These are phyloP conservation scores for Oemleria cerasiformis DNA, from an alignment of 306 rosid species.

Conservation along the genomic window DNA sequence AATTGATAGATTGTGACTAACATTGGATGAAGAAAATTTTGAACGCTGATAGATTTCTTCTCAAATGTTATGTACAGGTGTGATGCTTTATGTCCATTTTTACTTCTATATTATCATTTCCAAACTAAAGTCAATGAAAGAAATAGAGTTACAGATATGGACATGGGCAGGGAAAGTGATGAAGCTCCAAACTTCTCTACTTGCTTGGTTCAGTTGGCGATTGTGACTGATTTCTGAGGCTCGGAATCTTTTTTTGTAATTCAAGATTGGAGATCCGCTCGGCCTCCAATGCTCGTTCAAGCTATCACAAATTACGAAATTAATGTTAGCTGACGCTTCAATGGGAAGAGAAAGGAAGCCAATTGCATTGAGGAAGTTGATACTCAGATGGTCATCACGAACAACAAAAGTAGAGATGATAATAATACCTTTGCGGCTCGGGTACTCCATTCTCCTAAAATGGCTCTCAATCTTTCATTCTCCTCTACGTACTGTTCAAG, in stretches of 20 bases:
- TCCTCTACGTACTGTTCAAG: slow-evolving; percentile 84
- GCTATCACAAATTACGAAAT: slow-evolving; percentile 25
- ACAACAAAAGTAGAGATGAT: neutral
- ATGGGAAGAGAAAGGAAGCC: slow-evolving; percentile 3
- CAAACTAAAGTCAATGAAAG: neutral
- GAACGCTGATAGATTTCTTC: neutral
- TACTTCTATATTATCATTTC: neutral
- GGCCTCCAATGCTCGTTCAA: slow-evolving; percentile 54
- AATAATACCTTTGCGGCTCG: slow-evolving; percentile 90
- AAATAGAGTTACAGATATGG: neutral
- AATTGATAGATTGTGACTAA: neutral
- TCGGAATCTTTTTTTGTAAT: slow-evolving; percentile 49
- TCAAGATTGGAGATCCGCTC: slow-evolving; percentile 53
- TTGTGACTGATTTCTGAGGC: slow-evolving; percentile 29
- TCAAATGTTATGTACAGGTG: neutral
- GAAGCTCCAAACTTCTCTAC: slow-evolving; percentile 21
- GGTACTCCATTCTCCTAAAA: slow-evolving; percentile 95
- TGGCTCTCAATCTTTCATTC: slow-evolving; percentile 91
- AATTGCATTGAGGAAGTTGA: slow-evolving; percentile 1
- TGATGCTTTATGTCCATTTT: neutral
- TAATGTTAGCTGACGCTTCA: neutral
- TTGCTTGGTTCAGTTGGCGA: slow-evolving; percentile 30
- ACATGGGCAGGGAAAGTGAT: neutral
- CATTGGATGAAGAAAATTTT: neutral
- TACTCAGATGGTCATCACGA: neutral